Base-by-base conservation (phyloP, 73 alveolate genomes). In the Paramecium tetraurelia region DNA sequence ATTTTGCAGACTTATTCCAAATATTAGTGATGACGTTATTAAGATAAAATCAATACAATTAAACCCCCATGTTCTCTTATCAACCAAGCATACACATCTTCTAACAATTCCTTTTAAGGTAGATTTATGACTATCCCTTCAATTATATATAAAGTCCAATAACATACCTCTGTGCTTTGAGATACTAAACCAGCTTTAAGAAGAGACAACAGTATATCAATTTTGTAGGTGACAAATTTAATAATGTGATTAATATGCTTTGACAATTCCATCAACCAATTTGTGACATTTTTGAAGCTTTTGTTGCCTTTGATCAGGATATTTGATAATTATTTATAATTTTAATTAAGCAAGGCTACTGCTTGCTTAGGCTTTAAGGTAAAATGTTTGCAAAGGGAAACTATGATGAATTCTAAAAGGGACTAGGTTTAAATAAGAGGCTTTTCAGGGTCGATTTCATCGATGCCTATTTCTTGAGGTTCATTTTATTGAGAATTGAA, bases 11-110 rank as follows among this genome's bases (percentile, higher is more conserved):
- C 48, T 35, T 48, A 22, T 22, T 80, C 90, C 16, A 48, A 31
- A 44, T 31, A 35, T 80, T 80, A 80, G 38, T 59, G 76, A 80
- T 80, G 90, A 21, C 72, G 48, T 80, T 48, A 7, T 48, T 22
- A 10, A 8, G 76, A 43, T 44, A 80, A 48, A 14, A 80, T 44
- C 8, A 43, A 31, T 44, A 72, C 75, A 43, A 80, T 80, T 44
- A 80, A 35, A 24, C 90, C 90, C 24, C 76, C 70, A 44, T 80
- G 90, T 43, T 80, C 90, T 80, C 90, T 80, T 27, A 80, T 27
- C 9, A 80, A 22, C 70, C 70, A 80, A 80, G 90, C 70, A 80
- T 80, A 80, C 5, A 27, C 70, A 80, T 80, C 90, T 80, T 80
- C 90, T 7, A 80, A 20, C n/a, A 44, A 24, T 44, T 44, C 70